Percentiles rank a stretch among this genome's conserved stretches.
phyloP scores from a whole-genome alignment of 805 yeast species.

The Ogataea neopini region DNA sequence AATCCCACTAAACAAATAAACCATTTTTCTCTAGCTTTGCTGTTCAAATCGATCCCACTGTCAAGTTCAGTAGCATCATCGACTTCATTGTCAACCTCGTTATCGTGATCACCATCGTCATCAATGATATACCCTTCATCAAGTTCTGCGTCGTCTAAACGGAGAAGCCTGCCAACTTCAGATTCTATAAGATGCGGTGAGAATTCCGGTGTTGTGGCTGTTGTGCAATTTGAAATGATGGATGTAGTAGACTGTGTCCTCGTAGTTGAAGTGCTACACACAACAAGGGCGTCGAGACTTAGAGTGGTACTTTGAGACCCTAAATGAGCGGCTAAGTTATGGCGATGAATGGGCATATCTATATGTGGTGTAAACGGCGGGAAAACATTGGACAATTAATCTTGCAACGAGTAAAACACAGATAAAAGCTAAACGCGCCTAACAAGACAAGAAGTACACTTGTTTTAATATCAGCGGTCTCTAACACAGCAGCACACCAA shows the following conservation, averaged over 20 bases:
- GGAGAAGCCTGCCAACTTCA: slow-evolving; percentile 32
- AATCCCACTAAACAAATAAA: slow-evolving; percentile 62
- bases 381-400: background rate
- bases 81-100: background rate
- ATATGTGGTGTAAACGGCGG: slow-evolving; percentile 1
- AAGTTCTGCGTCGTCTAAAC: slow-evolving; percentile 25
- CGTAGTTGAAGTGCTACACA: slow-evolving; percentile 14
- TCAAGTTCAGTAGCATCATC: slow-evolving; percentile 14
- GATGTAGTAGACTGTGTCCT: slow-evolving; percentile 28
- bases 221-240: slow-evolving; percentile 21
- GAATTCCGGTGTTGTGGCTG: slow-evolving; percentile 33
- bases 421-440: slow-evolving; percentile 5
- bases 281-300: slow-evolving; percentile 1
- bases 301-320: slow-evolving; percentile 4
- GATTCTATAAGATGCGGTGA: slow-evolving; percentile 32
- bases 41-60: slow-evolving; percentile 6
- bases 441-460: background rate
- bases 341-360: slow-evolving; percentile 29
- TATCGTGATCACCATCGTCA: slow-evolving; percentile 13
- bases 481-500: slow-evolving; percentile 4
- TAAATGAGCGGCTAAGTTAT: slow-evolving; percentile 13
- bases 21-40: slow-evolving; percentile 29
- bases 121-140: slow-evolving; percentile 20
- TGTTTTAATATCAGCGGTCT: slow-evolving; percentile 6
- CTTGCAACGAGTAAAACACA: background rate